These are phyloP conservation scores for Aspergillus sp. DNA, from an alignment of 2,329 filamentous ascomycete genomes.

Conservation along the genomic window DNA sequence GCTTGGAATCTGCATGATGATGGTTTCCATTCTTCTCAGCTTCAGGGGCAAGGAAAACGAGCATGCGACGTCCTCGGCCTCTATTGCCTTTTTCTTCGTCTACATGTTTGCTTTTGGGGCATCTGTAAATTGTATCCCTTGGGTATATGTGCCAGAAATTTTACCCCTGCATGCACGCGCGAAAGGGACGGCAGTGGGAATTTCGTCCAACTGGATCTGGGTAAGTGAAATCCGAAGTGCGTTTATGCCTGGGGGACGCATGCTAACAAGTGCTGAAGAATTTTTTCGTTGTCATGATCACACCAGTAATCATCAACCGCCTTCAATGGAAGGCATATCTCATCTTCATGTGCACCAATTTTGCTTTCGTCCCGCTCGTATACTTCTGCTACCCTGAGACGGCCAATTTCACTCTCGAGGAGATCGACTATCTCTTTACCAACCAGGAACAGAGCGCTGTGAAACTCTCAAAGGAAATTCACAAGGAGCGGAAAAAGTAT, in stretches of 20 bases:
- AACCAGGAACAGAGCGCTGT: slow-evolving; percentile 17
- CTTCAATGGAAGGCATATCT: slow-evolving; percentile 38
- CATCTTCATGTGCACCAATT: slow-evolving; percentile 38
- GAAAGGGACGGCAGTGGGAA: slow-evolving; percentile 45
- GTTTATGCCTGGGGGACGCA: neutral
- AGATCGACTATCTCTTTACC: slow-evolving; percentile 45
- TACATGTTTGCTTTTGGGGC: slow-evolving; percentile 46
- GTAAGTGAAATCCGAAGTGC: slow-evolving; percentile 7
- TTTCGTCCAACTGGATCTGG: slow-evolving; percentile 49
- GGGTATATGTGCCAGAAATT: slow-evolving; percentile 53
- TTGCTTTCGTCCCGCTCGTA: slow-evolving; percentile 36
- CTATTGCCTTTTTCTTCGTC: slow-evolving; percentile 51
- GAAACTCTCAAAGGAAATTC: slow-evolving; percentile 19
- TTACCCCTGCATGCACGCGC: slow-evolving; percentile 51
- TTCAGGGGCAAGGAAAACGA: slow-evolving; percentile 41
- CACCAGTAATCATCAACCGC: slow-evolving; percentile 33
- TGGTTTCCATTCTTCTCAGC: slow-evolving; percentile 38
- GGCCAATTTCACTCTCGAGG: slow-evolving; percentile 42
- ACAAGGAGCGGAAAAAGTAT: slow-evolving; percentile 16
- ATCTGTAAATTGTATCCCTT: slow-evolving; percentile 50
- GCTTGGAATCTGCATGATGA: slow-evolving; percentile 39
- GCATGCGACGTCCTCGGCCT: slow-evolving; percentile 42
- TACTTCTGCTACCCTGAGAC: slow-evolving; percentile 50
- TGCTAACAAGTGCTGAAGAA: slow-evolving; percentile 28
- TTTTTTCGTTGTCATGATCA: slow-evolving; percentile 45